Percentiles rank a stretch among this genome's conserved stretches.
These are phyloP conservation scores for Candida vartiovaarae DNA, from an alignment of 805 yeast species.

Conservation along the genomic window DNA sequence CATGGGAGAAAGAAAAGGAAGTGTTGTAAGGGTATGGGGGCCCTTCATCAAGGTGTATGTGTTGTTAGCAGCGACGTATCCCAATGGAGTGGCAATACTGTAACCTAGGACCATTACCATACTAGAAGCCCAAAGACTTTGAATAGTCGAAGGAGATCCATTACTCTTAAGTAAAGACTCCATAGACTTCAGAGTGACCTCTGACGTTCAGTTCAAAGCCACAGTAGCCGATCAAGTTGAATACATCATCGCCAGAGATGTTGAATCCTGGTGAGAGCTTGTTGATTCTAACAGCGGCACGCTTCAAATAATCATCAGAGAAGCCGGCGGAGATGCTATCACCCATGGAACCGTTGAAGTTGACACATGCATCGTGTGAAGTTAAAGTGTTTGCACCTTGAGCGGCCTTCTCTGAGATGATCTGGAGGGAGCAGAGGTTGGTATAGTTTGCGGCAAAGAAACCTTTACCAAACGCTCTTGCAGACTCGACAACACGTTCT, in stretches of 20 bases:
- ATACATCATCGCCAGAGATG: constrained; percentile 46
- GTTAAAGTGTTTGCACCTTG: constrained; percentile 47
- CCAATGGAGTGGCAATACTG: constrained; percentile 48
- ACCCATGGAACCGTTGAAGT: constrained; percentile 25
- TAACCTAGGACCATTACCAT: constrained; percentile 60
- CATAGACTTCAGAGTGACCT: constrained; percentile 63
- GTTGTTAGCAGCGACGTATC: constrained; percentile 50
- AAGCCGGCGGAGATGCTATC: constrained; percentile 14
- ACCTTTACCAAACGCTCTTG: constrained; percentile 40
- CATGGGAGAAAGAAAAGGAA: constrained; percentile 71
- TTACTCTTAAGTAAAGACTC: constrained; percentile 60
- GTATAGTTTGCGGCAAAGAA: constrained; percentile 37
- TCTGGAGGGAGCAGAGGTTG: constrained; percentile 26
- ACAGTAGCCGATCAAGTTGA: constrained; percentile 51
- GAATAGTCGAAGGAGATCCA: constrained; percentile 56
- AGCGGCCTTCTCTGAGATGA: constrained; percentile 34
- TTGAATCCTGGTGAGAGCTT: constrained; percentile 46
- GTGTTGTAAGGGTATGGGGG: constrained; percentile 45
- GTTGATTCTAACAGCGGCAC: constrained; percentile 53
- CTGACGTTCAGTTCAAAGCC: constrained; percentile 68
- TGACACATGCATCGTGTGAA: constrained; percentile 37
- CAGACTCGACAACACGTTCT: constrained; percentile 40
- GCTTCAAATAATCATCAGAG: constrained; percentile 33
- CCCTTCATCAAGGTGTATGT: constrained; percentile 43
- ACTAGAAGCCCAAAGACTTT: constrained; percentile 52